Base-by-base conservation (phyloP, 2,329 filamentous ascomycete genomes). In the Fusarium solani-melongenae region DNA sequence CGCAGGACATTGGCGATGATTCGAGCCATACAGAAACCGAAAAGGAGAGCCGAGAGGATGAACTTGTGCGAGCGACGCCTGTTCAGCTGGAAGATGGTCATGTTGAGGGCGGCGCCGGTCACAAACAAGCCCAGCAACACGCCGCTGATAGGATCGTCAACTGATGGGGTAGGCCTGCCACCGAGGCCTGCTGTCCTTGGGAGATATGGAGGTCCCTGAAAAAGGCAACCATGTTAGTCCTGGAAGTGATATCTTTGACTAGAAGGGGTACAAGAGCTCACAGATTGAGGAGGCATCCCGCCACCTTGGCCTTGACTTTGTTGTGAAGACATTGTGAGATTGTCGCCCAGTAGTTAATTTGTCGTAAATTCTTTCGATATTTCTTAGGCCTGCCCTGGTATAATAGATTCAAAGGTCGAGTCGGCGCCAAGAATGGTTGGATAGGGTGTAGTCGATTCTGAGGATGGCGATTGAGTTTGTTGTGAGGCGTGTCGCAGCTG, bases 111-210 rank as follows among this genome's bases (percentile, higher is more conserved):
- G 9, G 88, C 91, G n/a, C 83, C 86, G 55, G 77, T 39, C 36
- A 88, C 67, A 81, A 91, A 93, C 64, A 92, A 79, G 44, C 82
- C 79, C 15, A 94, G 80, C 71, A 95, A 88, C 65, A 93, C 87
- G 61, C 87, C 85, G 69, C 85, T 89, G 78, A 94, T 86, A 39
- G 92, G 91, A 9, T 91, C 86, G 79, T 95, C 93, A 71, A 92
- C 82, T 4, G 78, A 70, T 5, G 86, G 78, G 1, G 85, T 88
- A 2, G 93, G 92, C 9, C 83, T 73, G 27, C 91, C 89, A 66
- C 92, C 92, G 20, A 91, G 81, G 17, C 79, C 77, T 46, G 91
- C 90, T 14, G 76, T 81, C 14, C 72, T 78, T 3, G 86, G 84
- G 6, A 78, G 75, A 66, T 84, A 84, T 1, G 83, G 83, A 68